Percentiles rank a stretch among this genome's conserved stretches.
These are phyloP conservation scores for Phoma sp. DNA, from an alignment of 2,329 filamentous ascomycete genomes.

Conservation along the genomic window DNA sequence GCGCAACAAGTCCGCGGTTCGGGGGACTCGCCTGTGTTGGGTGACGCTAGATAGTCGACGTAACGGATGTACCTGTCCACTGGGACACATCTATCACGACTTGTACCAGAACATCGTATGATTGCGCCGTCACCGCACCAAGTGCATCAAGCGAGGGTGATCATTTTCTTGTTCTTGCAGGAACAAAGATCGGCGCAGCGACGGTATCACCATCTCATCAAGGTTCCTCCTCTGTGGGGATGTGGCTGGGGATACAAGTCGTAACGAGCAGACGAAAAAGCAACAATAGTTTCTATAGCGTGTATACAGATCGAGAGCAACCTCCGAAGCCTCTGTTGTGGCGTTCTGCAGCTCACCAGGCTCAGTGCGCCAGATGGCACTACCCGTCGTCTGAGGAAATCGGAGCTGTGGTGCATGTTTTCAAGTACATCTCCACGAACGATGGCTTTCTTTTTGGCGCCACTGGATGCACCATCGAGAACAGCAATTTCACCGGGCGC, in stretches of 20 bases:
- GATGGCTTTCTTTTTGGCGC: slow-evolving; percentile 10
- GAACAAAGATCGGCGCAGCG: slow-evolving; percentile 9
- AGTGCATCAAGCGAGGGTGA: slow-evolving; percentile 2
- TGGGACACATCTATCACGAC: slow-evolving; percentile 26
- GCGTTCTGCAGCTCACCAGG: slow-evolving; percentile 11
- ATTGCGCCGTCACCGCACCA: slow-evolving; percentile 22
- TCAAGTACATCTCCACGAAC: neutral
- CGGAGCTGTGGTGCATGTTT: neutral
- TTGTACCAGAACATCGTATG: slow-evolving; percentile 17
- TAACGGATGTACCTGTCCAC: slow-evolving; percentile 24
- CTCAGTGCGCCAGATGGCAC: neutral
- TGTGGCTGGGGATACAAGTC: slow-evolving; percentile 8
- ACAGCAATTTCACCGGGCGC: slow-evolving; percentile 15
- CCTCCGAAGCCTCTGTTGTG: slow-evolving; percentile 10
- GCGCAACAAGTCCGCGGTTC: slow-evolving; percentile 8
- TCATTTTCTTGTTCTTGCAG: slow-evolving; percentile 9
- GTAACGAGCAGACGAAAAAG: slow-evolving; percentile 11
- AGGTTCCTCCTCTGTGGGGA: slow-evolving; percentile 1
- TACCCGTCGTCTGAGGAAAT: neutral
- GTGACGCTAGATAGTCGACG: slow-evolving; percentile 10
- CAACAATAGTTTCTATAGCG: slow-evolving; percentile 6
- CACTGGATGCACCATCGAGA: slow-evolving; percentile 5
- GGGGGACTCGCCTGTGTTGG: slow-evolving; percentile 5
- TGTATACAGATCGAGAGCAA: slow-evolving; percentile 18
- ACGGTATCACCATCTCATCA: slow-evolving; percentile 15